Base-by-base conservation (phyloP, 176 grass and related monocot species). In the Alopecurus myosuroides region DNA sequence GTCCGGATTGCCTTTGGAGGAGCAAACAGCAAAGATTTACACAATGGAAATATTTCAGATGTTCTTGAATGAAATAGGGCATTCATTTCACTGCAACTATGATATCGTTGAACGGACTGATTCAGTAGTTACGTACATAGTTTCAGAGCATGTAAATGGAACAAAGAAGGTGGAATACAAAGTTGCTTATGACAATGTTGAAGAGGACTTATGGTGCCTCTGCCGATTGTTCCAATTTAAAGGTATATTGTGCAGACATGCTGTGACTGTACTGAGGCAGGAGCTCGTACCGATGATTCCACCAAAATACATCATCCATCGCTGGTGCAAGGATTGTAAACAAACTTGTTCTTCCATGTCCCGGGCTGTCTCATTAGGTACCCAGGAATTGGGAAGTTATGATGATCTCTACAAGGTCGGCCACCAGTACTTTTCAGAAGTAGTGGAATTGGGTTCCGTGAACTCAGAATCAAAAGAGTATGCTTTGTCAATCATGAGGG, bases 241-340 rank as follows among this genome's bases (percentile, higher is more conserved):
- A 85, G 92, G 95, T 77, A 91, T 95, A 85, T 77, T 98, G 82
- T 98, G 95, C 79, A 92, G 92, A 72, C 95, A 98, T 76, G 89
- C 92, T 23, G 89, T 98, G 53, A 88, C 90, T 88, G 95, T 95
- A 30, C 78, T 98, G 70, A 88, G 87, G 44, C 93, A 87, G 80
- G 90, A 98, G 79, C 70, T 93, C 70, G 79, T 98, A 50, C 77
- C 60, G 81, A 84, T 90, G 45, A 90, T 95, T 74, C 93, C 95
- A 82, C 82, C 80, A 57, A 94, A 86, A 77, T 98, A 98, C 78
- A 87, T 98, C 50, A 89, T 98, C 58, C 77, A 84, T 36, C 88
- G 90, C 36, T 98, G 91, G 92, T 91, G 91, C 57, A 97, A 93
- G 90, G 95, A 97, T 80, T 92, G 74, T 78, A 97, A 93, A 80